Conservation (phyloP, 1,284 basidiomycete species). For the Phlebopus sp. region DNA sequence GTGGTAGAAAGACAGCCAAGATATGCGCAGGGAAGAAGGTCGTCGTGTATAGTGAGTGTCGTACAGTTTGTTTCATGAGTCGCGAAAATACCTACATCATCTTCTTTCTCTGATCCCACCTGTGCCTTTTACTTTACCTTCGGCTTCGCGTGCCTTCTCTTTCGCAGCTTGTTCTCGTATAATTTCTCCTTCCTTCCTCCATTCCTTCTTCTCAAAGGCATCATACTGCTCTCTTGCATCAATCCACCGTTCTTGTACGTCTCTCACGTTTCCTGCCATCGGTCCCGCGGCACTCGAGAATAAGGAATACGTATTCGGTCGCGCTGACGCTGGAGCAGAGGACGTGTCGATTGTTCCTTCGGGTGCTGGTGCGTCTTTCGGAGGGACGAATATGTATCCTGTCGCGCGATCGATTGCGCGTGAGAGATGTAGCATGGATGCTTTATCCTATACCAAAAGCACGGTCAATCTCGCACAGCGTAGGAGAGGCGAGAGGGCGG, state of each 20-base stretch:
- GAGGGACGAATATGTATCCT: slow-evolving; percentile 82
- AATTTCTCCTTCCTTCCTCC: slow-evolving; percentile 60
- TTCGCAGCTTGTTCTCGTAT: slow-evolving; percentile 25
- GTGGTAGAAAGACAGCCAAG: no score
- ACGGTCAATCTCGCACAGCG: neutral
- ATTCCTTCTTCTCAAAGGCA: slow-evolving; percentile 68
- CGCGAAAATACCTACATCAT: slow-evolving; percentile 14
- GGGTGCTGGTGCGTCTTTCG: slow-evolving; percentile 46
- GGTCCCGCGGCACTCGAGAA: slow-evolving; percentile 65
- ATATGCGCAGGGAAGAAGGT: no score
- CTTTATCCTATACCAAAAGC: slow-evolving; percentile 67
- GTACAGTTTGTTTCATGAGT: neutral
- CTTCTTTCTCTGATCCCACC: slow-evolving; percentile 28
- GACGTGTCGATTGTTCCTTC: slow-evolving; percentile 49
- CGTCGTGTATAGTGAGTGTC: no score
- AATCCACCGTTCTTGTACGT: slow-evolving; percentile 89
- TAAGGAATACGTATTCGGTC: slow-evolving; percentile 64
- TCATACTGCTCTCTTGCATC: slow-evolving; percentile 78
- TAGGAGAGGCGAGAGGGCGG: neutral
- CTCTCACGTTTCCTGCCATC: slow-evolving; percentile 58
- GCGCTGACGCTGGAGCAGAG: slow-evolving; percentile 36
- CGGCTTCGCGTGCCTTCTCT: slow-evolving; percentile 8
- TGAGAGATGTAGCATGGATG: slow-evolving; percentile 87
- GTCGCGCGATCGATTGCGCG: slow-evolving; percentile 84
- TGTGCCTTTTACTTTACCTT: slow-evolving; percentile 5